Conservation (phyloP, 148 eudicot species). For the Cornus kousa region DNA sequence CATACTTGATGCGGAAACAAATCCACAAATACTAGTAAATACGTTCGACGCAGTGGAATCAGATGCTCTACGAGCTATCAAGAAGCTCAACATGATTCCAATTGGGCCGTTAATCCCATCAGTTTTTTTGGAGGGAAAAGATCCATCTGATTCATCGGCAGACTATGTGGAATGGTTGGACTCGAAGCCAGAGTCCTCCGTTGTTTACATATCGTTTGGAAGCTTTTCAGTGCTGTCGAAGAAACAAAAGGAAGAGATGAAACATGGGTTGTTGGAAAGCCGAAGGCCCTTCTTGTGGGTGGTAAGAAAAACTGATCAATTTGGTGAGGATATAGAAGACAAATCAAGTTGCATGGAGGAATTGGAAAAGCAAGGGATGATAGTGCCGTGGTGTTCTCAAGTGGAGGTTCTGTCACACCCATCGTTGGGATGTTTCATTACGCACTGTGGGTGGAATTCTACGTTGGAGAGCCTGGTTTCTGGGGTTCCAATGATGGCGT, state of each 20-base stretch:
- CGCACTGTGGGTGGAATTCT: conserved; percentile 66
- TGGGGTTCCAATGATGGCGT: conserved; percentile 53
- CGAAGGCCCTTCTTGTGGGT: conserved; percentile 68
- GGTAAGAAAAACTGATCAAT: conserved; percentile 27
- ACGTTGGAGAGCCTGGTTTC: conserved; percentile 46
- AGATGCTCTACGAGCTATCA: conserved; percentile 36
- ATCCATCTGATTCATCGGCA: conserved; percentile 17
- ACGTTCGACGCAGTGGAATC: conserved; percentile 55
- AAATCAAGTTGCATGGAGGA: conserved; percentile 36
- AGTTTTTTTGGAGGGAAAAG: conserved; percentile 30
- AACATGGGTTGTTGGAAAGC: conserved; percentile 34
- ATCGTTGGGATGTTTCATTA: conserved; percentile 45
- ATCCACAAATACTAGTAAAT: conserved; percentile 52
- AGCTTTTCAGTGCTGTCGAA: conserved; percentile 34
- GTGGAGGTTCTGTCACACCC: conserved; percentile 26
- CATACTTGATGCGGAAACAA: conserved; percentile 28
- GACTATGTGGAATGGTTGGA: conserved; percentile 50
- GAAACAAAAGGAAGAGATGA: conserved; percentile 48
- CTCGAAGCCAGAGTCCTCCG: conserved; percentile 44
- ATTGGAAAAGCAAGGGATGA: conserved; percentile 29
- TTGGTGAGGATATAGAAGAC: conserved; percentile 12
- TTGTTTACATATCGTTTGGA: conserved; percentile 69
- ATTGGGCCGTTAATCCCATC: conserved; percentile 50
- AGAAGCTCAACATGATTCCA: conserved; percentile 28
- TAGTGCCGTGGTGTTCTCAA: conserved; percentile 36